phyloP scores from a whole-genome alignment of 768 basidiomycete genomes.

The Suillus spraguei region DNA sequence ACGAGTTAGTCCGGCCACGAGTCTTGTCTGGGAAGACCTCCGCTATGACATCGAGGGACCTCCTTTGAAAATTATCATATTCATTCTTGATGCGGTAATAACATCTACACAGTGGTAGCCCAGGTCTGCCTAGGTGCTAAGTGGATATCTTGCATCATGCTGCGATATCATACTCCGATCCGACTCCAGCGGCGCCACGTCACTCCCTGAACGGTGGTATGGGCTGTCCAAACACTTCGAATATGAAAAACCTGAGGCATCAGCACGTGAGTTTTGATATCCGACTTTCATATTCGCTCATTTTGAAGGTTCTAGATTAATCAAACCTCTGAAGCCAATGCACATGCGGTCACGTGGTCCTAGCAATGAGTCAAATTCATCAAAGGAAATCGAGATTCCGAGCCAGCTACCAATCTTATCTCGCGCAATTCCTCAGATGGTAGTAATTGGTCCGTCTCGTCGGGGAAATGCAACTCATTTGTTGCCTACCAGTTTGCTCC shows the following conservation, averaged over 20 bases:
- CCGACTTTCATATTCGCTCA: constrained; percentile 1
- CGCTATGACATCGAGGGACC: background rate
- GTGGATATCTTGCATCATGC: background rate
- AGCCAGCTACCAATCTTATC: background rate
- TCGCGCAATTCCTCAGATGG: background rate
- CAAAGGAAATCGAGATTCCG: background rate
- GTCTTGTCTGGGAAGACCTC: background rate
- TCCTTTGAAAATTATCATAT: background rate
- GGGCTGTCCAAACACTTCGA: background rate
- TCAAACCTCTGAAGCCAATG: background rate
- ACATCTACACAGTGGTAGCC: background rate
- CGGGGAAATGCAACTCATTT: background rate
- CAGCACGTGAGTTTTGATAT: background rate
- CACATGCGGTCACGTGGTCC: background rate
- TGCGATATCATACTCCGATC: background rate
- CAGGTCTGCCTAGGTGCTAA: background rate
- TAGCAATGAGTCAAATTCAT: background rate
- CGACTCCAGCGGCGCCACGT: constrained; percentile 7
- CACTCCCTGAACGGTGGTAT: background rate
- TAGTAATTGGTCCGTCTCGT: background rate
- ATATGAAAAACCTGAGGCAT: constrained; percentile 1
- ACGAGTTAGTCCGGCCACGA: background rate
- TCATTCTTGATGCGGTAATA: background rate
- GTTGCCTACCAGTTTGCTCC: background rate
- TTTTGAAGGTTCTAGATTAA: background rate